Percentiles rank a stretch among this genome's conserved stretches.
Conservation (phyloP, 805 yeast species). For the Myxozyma udenii region DNA sequence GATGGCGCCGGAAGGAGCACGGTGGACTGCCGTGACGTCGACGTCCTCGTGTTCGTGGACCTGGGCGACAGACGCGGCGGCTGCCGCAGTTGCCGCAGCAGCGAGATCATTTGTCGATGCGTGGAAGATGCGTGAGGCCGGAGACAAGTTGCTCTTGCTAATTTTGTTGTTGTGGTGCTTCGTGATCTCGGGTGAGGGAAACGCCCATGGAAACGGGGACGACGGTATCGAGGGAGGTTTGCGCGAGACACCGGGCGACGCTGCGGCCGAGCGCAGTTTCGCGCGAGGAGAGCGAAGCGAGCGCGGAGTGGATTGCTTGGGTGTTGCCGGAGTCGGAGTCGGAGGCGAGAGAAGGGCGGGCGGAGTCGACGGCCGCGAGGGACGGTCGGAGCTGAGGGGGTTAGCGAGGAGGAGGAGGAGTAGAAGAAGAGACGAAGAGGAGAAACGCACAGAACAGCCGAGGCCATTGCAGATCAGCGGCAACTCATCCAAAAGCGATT, state of each 20-base stretch:
- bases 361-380: neutral
- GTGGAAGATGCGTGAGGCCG: neutral
- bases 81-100: slow-evolving; percentile 17
- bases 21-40: neutral
- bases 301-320: neutral
- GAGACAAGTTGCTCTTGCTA: neutral
- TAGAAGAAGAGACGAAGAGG: neutral
- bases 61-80: neutral
- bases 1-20: slow-evolving; percentile 13
- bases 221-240: slow-evolving; percentile 6
- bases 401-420: neutral
- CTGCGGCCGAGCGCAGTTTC: too few relatives aligned
- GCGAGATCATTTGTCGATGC: slow-evolving; percentile 6
- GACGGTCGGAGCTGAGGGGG: neutral
- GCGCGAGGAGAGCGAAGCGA: slow-evolving; percentile 2
- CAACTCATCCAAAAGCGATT: too few relatives aligned
- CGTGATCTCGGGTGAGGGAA: slow-evolving; percentile 9
- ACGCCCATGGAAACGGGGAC: slow-evolving; percentile 19
- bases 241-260: too few relatives aligned
- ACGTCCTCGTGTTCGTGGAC: neutral
- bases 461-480: too few relatives aligned
- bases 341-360: neutral
- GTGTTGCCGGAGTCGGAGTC: neutral
- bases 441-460: too few relatives aligned
- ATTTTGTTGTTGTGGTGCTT: neutral